Percentiles rank a stretch among this genome's conserved stretches.
Evolutionary conservation across 176 grass and related monocot species (phyloP).

Genomic region (Microstegium vimineum): DNA sequence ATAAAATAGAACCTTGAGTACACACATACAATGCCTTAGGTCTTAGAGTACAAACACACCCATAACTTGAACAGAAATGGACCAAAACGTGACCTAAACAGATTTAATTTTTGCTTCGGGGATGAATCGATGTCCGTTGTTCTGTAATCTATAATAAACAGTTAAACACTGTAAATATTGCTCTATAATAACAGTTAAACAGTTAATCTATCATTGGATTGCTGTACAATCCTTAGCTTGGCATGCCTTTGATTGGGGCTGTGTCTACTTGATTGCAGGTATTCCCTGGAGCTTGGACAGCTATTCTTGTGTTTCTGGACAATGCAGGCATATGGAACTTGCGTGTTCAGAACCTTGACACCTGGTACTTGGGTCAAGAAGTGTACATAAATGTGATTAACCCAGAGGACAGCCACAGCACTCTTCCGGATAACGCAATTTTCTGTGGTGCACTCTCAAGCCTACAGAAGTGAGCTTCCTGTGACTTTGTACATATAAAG

Average conservation of each 20-base stretch:
- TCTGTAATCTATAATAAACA: background rate
- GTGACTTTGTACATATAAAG: background rate
- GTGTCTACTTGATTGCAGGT: slow-evolving; percentile 48
- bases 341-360: slow-evolving; percentile 75
- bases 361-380: slow-evolving; percentile 93
- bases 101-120: background rate
- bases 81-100: background rate
- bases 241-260: background rate
- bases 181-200: background rate
- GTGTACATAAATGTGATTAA: slow-evolving; percentile 85
- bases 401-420: slow-evolving; percentile 55
- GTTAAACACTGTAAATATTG: background rate
- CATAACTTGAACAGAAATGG: background rate
- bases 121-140: background rate
- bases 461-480: slow-evolving; percentile 67
- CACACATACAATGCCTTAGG: background rate
- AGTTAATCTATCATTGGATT: background rate
- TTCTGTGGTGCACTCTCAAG: slow-evolving; percentile 89
- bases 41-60: background rate
- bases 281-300: slow-evolving; percentile 90
- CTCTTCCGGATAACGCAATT: slow-evolving; percentile 69
- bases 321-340: slow-evolving; percentile 96
- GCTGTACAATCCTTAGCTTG: background rate
- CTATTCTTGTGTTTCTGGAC: slow-evolving; percentile 88
- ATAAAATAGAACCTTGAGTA: background rate